These are phyloP conservation scores for Aspergillus diversus DNA, from an alignment of 495 filamentous ascomycete species.

Conservation along the genomic window DNA sequence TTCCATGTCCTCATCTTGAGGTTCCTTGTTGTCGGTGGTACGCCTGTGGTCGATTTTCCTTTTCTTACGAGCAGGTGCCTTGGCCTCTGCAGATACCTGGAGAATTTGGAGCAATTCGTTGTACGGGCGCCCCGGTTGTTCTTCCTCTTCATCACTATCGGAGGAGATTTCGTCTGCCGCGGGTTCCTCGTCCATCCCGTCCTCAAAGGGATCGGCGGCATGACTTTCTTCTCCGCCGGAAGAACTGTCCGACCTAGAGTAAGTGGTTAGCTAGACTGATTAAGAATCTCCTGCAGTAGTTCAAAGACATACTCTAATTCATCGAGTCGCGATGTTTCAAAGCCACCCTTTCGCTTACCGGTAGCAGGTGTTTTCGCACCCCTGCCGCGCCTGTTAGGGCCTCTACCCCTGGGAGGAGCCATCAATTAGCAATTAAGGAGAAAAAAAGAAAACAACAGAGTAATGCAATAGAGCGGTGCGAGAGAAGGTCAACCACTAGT, in stretches of 20 bases:
- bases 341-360: slow-evolving; percentile 33
- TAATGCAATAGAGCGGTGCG: not conserved
- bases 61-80: slow-evolving; percentile 64
- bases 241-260: slow-evolving; percentile 38
- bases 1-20: slow-evolving; percentile 10
- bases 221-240: slow-evolving; percentile 33
- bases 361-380: slow-evolving; percentile 25
- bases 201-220: slow-evolving; percentile 24
- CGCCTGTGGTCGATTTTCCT: slow-evolving; percentile 60
- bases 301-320: slow-evolving; percentile 41
- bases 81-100: slow-evolving; percentile 47
- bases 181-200: slow-evolving; percentile 31
- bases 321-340: slow-evolving; percentile 45
- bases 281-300: not conserved
- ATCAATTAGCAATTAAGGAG: slow-evolving; percentile 14
- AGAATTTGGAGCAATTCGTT: slow-evolving; percentile 69
- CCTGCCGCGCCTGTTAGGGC: slow-evolving; percentile 37
- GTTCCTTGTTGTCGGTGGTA: slow-evolving; percentile 22
- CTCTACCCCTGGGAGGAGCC: slow-evolving; percentile 29
- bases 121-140: slow-evolving; percentile 56
- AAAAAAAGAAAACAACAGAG: not conserved
- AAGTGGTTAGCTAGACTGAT: slow-evolving; percentile 23
- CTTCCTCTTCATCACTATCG: slow-evolving; percentile 38
- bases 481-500: not conserved
- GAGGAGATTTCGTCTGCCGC: slow-evolving; percentile 41